Evolutionary conservation across 169 alveolate genomes (phyloP), one percentile per base, ranked within the genome.

Genomic region (Plasmodium gaboni): DNA sequence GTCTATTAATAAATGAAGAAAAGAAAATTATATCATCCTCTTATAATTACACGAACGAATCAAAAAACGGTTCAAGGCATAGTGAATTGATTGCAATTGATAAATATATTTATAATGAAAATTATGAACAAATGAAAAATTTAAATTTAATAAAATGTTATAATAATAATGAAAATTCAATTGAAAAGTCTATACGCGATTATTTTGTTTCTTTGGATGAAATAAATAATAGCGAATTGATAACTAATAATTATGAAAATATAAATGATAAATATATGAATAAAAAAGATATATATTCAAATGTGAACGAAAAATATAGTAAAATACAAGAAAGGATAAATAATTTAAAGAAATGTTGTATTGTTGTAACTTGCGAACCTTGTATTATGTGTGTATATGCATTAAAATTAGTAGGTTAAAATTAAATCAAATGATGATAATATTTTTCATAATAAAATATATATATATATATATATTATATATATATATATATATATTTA

Each of bases 301-400:
- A 72, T 28, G 3, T 26, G 64, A 64, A 50, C n/a, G 60, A 83
- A 72, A 68, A 38, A 51, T 24, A 83, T 22, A 55, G 32, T 13
- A 83, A 61, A 24, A 26, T 83, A 38, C 13, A 55, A 32, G 26
- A 83, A 10, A 83, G 59, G 32, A 17, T 83, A 19, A 63, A 68
- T 15, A 83, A 46, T 10, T 59, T 83, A 10, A 71, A 71, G 26
- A 60, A 63, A 1, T 83, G 80, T 17, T 68, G 83, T 59, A 83
- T 83, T 9, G 85, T 83, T 67, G 94, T 93, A 17, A 93, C 96
- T 32, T 92, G 95, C 61, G 97, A 95, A 74, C 97, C 97, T 10
- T 95, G 97, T 55, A 90, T 95, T 70, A 95, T 95, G 97, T 95
- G 97, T 86, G 97, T 96, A 9, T 94, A 93, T 55, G 97, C 97